These are phyloP conservation scores for Magnusiomyces suaveolens DNA, from an alignment of 1,139 yeast species.

Conservation along the genomic window DNA sequence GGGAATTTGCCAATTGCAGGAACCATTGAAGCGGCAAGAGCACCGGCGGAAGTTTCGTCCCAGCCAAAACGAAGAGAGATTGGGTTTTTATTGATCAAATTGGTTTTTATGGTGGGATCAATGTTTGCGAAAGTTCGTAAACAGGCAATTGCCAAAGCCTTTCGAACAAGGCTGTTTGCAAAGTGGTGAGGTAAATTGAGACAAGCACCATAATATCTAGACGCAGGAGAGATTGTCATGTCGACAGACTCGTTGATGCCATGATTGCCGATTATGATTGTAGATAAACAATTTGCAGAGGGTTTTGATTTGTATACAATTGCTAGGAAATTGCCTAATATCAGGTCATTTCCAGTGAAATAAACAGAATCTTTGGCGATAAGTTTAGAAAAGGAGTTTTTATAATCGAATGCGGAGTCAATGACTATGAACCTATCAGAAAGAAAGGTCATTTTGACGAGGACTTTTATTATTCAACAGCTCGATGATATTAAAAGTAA, in stretches of 20 bases:
- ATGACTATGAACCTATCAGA: constrained; percentile 4
- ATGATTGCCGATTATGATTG: constrained; percentile 55
- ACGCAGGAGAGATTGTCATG: constrained; percentile 49
- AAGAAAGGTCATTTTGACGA: neutral
- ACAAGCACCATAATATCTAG: constrained; percentile 73
- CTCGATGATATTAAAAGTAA: no score
- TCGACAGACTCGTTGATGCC: constrained; percentile 59
- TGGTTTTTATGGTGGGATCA: constrained; percentile 24
- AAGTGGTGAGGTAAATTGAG: constrained; percentile 49
- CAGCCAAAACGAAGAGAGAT: constrained; percentile 21
- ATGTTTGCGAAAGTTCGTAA: constrained; percentile 59
- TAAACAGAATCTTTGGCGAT: constrained; percentile 29
- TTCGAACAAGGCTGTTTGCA: constrained; percentile 51
- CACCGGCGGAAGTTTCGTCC: constrained; percentile 80
- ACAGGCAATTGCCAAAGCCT: constrained; percentile 66
- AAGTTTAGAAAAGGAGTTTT: constrained; percentile 5
- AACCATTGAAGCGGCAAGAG: constrained; percentile 51
- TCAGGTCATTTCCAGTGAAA: constrained; percentile 31
- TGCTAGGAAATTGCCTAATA: constrained; percentile 31
- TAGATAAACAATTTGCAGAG: constrained; percentile 34
- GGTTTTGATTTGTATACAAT: constrained; percentile 24
- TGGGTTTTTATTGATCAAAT: constrained; percentile 8
- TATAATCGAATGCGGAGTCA: constrained; percentile 4
- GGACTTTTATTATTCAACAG: no score
- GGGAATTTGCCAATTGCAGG: constrained; percentile 46